These are phyloP conservation scores for Dioscorea cayenensis DNA, from an alignment of 116 monocot genomes.

Conservation along the genomic window DNA sequence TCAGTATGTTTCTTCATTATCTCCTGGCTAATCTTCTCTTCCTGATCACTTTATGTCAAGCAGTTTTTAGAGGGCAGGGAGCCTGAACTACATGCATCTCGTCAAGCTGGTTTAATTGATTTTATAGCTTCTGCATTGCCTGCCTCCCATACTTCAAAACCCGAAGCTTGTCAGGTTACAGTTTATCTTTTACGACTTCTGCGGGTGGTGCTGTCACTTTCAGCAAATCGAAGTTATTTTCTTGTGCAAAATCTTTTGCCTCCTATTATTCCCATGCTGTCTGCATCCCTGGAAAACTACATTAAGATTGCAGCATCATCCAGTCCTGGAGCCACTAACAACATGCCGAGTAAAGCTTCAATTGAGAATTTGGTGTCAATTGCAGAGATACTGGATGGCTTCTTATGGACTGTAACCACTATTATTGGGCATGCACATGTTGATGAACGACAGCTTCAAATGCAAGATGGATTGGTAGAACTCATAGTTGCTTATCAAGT, in stretches of 20 bases:
- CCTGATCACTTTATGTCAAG: conserved; percentile 3
- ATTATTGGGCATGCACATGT: conserved; percentile 57
- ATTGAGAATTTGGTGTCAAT: conserved; percentile 72
- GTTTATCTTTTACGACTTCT: conserved; percentile 64
- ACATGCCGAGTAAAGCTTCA: conserved; percentile 36
- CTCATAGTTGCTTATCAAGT: conserved; percentile 88
- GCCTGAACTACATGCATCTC: conserved; percentile 77
- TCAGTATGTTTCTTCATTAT: neutral
- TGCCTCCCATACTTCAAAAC: conserved; percentile 88
- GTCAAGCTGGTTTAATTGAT: conserved; percentile 91
- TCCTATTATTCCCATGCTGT: conserved; percentile 93
- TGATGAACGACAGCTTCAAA: conserved; percentile 75
- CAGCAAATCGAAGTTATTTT: conserved; percentile 82
- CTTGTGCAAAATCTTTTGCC: conserved; percentile 92
- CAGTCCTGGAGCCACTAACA: conserved; percentile 37
- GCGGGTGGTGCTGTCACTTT: conserved; percentile 57
- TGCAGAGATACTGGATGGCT: conserved; percentile 72
- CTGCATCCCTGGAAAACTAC: conserved; percentile 87
- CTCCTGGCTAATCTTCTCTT: neutral
- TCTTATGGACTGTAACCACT: conserved; percentile 63
- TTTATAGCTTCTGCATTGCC: conserved; percentile 87
- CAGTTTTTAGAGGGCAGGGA: conserved; percentile 96
- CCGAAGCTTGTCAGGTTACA: conserved; percentile 88
- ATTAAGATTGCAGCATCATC: conserved; percentile 92
- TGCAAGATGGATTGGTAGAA: conserved; percentile 82